A percentile compares a stretch with the other conserved stretches of the same genome.
Conservation (phyloP, 345 rosid genomes). For the Conringia planisiliqua region DNA sequence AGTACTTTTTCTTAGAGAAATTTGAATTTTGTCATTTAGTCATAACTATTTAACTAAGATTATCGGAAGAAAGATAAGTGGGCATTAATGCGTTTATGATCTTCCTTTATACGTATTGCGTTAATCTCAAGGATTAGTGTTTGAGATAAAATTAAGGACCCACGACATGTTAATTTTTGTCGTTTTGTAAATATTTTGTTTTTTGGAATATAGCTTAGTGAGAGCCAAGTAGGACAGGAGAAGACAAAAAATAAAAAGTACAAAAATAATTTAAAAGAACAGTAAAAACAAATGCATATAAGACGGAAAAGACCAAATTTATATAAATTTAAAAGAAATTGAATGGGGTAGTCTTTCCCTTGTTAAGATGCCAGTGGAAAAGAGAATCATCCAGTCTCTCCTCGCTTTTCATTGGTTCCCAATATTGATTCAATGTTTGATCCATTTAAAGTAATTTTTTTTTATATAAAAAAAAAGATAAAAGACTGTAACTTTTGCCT, state of each 20-base stretch:
- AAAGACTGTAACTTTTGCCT: conserved; percentile 14
- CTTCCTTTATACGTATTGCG: conserved; percentile 15
- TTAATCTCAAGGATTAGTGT: conserved; percentile 19
- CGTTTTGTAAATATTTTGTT: conserved; percentile 22
- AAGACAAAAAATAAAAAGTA: conserved; percentile 20
- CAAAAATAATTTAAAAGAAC: neutral
- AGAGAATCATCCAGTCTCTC: conserved; percentile 26
- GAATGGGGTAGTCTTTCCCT: conserved; percentile 30
- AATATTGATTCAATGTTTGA: conserved; percentile 25
- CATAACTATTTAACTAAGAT: neutral
- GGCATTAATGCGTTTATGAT: conserved; percentile 7
- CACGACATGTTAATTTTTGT: conserved; percentile 14
- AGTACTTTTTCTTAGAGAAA: neutral
- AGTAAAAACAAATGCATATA: conserved; percentile 19
- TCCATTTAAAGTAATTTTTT: conserved; percentile 17
- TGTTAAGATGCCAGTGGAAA: conserved; percentile 21
- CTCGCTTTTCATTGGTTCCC: conserved; percentile 31
- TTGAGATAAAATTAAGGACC: conserved; percentile 21
- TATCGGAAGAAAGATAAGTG: neutral
- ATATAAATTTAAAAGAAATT: conserved; percentile 12
- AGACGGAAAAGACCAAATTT: conserved; percentile 30
- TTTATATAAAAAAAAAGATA: neutral
- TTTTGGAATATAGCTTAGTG: conserved; percentile 27
- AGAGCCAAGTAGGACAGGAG: conserved; percentile 31
- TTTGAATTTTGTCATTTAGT: neutral